phyloP scores from a whole-genome alignment of 306 rosid species.

The Acacia acuminata region DNA sequence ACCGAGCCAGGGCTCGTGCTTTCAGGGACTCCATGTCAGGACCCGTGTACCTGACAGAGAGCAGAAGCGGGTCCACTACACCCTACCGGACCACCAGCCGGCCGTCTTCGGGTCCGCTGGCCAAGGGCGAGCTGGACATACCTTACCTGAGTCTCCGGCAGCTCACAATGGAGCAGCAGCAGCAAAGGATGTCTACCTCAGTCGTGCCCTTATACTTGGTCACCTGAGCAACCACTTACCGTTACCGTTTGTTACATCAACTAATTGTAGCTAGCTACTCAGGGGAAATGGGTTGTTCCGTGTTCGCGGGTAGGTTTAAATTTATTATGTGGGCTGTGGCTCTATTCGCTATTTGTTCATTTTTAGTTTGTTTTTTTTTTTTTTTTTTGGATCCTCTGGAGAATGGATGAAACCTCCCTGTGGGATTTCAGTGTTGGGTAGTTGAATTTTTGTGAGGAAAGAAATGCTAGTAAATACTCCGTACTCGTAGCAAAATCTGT shows the following conservation, averaged over 20 bases:
- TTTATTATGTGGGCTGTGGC: not conserved
- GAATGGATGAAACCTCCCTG: slow-evolving; percentile 40
- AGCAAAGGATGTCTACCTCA: slow-evolving; percentile 69
- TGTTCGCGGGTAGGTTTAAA: not conserved
- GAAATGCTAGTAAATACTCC: slow-evolving; percentile 9
- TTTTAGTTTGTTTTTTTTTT: slow-evolving; percentile 16
- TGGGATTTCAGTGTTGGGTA: slow-evolving; percentile 33
- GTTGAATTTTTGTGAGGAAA: slow-evolving; percentile 5
- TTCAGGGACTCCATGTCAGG: slow-evolving; percentile 81
- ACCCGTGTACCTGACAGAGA: slow-evolving; percentile 78
- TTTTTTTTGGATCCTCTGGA: slow-evolving; percentile 15
- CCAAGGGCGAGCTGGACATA: slow-evolving; percentile 52
- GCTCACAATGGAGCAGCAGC: slow-evolving; percentile 75
- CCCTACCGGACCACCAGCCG: slow-evolving; percentile 57
- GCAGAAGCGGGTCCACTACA: slow-evolving; percentile 66
- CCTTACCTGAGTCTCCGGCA: slow-evolving; percentile 89
- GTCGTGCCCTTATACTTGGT: slow-evolving; percentile 86
- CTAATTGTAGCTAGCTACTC: not conserved
- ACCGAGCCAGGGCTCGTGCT: slow-evolving; percentile 73
- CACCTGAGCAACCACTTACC: slow-evolving; percentile 24
- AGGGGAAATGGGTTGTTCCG: slow-evolving; percentile 5
- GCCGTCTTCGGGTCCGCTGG: slow-evolving; percentile 71
- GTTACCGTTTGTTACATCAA: not conserved
- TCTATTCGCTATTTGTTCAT: not conserved
- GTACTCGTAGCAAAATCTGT: not conserved